phyloP scores from a whole-genome alignment of 2,329 filamentous ascomycete species.

The Fusarium sp. region DNA sequence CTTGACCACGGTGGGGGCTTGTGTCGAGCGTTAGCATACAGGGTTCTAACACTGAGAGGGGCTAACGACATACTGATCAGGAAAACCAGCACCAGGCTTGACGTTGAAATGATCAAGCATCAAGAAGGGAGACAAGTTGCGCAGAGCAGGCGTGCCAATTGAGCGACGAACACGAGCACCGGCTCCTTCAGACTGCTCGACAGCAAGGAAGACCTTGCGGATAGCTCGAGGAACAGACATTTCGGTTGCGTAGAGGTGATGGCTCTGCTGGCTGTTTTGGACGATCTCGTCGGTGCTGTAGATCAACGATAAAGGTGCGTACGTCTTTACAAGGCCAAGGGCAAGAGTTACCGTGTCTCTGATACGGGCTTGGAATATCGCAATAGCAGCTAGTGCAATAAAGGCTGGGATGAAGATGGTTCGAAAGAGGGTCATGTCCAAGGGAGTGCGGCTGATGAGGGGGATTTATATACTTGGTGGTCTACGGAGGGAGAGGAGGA shows the following conservation, averaged over 20 bases:
- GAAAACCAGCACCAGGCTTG: slow-evolving; percentile 83
- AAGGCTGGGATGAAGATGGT: slow-evolving; percentile 44
- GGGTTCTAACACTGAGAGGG: background rate
- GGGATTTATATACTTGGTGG: slow-evolving; percentile 34
- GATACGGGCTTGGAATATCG: slow-evolving; percentile 41
- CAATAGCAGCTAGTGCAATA: slow-evolving; percentile 44
- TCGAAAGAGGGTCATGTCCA: slow-evolving; percentile 46
- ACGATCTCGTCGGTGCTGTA: slow-evolving; percentile 2
- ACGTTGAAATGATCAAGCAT: slow-evolving; percentile 96
- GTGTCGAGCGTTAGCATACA: background rate
- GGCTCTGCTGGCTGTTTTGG: slow-evolving; percentile 23
- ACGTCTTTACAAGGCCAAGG: slow-evolving; percentile 30
- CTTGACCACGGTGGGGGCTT: slow-evolving; percentile 77
- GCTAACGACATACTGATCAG: slow-evolving; percentile 71
- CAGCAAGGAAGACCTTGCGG: slow-evolving; percentile 81
- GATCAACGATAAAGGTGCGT: slow-evolving; percentile 6
- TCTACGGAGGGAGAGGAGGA: background rate
- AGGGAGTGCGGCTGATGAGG: slow-evolving; percentile 22
- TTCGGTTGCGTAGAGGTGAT: slow-evolving; percentile 52
- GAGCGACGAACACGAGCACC: slow-evolving; percentile 88
- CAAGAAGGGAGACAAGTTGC: slow-evolving; percentile 90
- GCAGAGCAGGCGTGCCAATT: slow-evolving; percentile 83
- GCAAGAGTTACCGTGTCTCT: slow-evolving; percentile 32
- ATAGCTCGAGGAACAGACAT: slow-evolving; percentile 80
- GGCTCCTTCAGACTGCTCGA: slow-evolving; percentile 87